Conservation (phyloP, 352 stramenopile species). For the Phytophthora nicotianae region DNA sequence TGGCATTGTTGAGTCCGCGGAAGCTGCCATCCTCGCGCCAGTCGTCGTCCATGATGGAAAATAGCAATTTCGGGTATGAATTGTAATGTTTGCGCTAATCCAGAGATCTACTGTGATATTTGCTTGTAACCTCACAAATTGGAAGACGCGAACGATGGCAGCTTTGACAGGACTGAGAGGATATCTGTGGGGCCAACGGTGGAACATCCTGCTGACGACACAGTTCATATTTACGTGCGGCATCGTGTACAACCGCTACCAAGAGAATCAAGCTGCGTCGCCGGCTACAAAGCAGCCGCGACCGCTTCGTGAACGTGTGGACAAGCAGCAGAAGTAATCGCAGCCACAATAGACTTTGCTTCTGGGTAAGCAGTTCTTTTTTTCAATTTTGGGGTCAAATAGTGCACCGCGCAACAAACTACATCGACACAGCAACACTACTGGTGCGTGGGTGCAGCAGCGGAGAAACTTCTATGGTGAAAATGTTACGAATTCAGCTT, state of each 20-base stretch:
- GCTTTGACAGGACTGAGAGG: constrained; percentile 51
- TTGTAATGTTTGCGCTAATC: background rate
- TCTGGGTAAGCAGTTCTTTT: background rate
- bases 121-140: constrained; percentile 7
- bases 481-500: background rate
- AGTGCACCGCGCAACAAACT: background rate
- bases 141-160: constrained; percentile 3
- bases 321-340: constrained; percentile 17
- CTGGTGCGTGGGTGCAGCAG: no score
- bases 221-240: constrained; percentile 72
- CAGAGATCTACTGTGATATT: constrained; percentile 9
- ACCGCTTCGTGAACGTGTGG: constrained; percentile 9
- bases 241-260: constrained; percentile 66
- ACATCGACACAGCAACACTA: background rate
- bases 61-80: constrained; percentile 1
- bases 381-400: background rate
- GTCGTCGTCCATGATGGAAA: constrained; percentile 68
- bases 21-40: constrained; percentile 80
- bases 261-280: constrained; percentile 24
- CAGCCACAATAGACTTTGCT: constrained; percentile 7
- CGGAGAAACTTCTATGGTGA: background rate
- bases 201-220: constrained; percentile 78
- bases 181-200: constrained; percentile 72
- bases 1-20: constrained; percentile 48
- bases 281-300: constrained; percentile 10